Conservation (phyloP, 306 rosid species). For the Prunus campanulata region DNA sequence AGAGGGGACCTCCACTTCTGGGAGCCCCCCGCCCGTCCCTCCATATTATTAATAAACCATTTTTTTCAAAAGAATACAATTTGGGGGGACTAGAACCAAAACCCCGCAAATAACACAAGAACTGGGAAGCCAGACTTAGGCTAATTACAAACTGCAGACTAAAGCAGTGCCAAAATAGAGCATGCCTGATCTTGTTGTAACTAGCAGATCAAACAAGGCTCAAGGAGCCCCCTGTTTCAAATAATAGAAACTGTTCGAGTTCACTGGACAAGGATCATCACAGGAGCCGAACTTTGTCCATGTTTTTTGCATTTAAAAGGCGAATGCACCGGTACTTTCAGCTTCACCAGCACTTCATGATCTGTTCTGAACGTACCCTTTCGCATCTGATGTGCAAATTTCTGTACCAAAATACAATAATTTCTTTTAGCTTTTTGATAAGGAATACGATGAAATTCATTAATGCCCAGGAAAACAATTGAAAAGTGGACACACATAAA, state of each 20-base stretch:
- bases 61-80: neutral
- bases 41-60: no score
- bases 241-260: neutral
- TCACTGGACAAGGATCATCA: neutral
- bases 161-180: neutral
- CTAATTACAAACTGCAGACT: neutral
- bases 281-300: neutral
- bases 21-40: no score
- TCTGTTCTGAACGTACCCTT: neutral
- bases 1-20: no score
- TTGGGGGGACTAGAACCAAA: no score
- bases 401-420: neutral
- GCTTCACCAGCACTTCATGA: neutral
- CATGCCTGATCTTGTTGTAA: neutral
- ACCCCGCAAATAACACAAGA: no score
- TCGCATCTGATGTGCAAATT: neutral
- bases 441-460: neutral
- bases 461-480: neutral
- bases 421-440: neutral
- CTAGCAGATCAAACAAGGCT: neutral
- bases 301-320: neutral
- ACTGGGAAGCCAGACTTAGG: no score
- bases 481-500: neutral
- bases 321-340: neutral
- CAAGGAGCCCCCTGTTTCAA: neutral